phyloP scores from a whole-genome alignment of 352 stramenopile genomes.

The Peronospora farinosa region DNA sequence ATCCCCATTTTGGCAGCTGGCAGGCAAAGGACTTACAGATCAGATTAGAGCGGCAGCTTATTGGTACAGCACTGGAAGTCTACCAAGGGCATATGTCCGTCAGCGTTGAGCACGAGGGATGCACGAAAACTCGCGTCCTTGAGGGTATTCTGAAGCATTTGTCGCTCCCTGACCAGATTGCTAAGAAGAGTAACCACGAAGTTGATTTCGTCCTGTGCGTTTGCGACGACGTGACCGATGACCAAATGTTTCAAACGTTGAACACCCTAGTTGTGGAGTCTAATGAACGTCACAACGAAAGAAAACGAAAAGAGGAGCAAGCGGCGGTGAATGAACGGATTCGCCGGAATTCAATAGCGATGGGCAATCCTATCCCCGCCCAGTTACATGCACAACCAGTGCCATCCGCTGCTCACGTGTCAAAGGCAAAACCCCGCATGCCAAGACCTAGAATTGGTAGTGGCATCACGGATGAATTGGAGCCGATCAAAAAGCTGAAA shows the following conservation, averaged over 20 bases:
- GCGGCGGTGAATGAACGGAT: conserved; percentile 27
- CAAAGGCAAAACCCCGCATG: conserved; percentile 34
- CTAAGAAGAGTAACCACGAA: conserved; percentile 53
- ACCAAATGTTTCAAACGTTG: conserved; percentile 88
- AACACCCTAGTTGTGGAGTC: conserved; percentile 70
- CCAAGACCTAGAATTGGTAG: conserved; percentile 19
- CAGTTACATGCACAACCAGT: conserved; percentile 26
- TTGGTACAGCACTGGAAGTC: conserved; percentile 81
- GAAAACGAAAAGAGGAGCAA: conserved; percentile 34
- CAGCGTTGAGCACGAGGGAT: conserved; percentile 74
- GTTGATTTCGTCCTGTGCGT: conserved; percentile 87
- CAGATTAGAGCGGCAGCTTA: conserved; percentile 79
- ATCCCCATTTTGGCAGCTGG: conserved; percentile 83
- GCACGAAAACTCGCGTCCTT: conserved; percentile 70
- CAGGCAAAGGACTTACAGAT: conserved; percentile 88
- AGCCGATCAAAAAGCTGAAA: conserved; percentile 15
- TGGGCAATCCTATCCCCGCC: conserved; percentile 3
- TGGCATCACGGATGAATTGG: conserved; percentile 20
- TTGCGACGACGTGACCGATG: conserved; percentile 82
- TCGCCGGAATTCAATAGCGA: conserved; percentile 24
- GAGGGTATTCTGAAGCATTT: conserved; percentile 70
- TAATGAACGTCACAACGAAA: conserved; percentile 60
- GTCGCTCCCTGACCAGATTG: conserved; percentile 60
- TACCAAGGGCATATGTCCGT: conserved; percentile 81
- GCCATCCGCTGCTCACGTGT: conserved; percentile 30